Evolutionary conservation across 2,329 filamentous ascomycete genomes (phyloP).

Genomic region (Penicillium sp.): DNA sequence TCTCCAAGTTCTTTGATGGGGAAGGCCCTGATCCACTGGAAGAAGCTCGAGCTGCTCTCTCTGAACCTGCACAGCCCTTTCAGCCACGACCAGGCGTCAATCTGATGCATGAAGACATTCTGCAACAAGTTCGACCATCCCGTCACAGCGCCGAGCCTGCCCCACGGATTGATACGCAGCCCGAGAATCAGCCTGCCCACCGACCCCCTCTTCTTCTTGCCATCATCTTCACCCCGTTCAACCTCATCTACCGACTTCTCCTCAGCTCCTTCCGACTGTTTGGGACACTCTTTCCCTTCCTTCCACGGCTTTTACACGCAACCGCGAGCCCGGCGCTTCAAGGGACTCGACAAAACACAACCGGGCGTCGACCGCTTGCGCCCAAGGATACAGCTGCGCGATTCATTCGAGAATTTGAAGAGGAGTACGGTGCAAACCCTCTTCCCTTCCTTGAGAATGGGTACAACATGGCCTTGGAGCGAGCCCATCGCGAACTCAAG

Average conservation of each 20-base stretch:
- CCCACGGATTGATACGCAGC: constrained; percentile 75
- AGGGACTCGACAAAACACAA: constrained; percentile 50
- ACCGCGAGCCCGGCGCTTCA: constrained; percentile 46
- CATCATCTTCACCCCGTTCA: constrained; percentile 75
- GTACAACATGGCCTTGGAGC: constrained; percentile 84
- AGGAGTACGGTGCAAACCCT: constrained; percentile 66
- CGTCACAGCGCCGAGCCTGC: constrained; percentile 58
- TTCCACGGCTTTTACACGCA: constrained; percentile 56
- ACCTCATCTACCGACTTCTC: constrained; percentile 66
- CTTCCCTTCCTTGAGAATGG: constrained; percentile 81
- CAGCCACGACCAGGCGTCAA: constrained; percentile 65
- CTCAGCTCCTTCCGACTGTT: constrained; percentile 64
- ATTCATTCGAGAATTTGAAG: constrained; percentile 89
- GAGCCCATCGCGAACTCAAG: constrained; percentile 84
- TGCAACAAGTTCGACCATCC: constrained; percentile 27
- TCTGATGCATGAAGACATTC: constrained; percentile 48
- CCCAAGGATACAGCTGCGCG: constrained; percentile 82
- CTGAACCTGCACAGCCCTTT: constrained; percentile 50
- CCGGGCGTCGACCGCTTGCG: constrained; percentile 67
- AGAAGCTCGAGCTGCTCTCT: constrained; percentile 63
- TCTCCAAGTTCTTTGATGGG: constrained; percentile 96
- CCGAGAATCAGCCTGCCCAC: constrained; percentile 58
- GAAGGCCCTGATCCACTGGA: constrained; percentile 77
- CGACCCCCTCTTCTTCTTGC: constrained; percentile 70
- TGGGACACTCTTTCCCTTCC: constrained; percentile 71